Evolutionary conservation across 495 filamentous ascomycete species (phyloP).

Genomic region (Lindgomyces ingoldianus): DNA sequence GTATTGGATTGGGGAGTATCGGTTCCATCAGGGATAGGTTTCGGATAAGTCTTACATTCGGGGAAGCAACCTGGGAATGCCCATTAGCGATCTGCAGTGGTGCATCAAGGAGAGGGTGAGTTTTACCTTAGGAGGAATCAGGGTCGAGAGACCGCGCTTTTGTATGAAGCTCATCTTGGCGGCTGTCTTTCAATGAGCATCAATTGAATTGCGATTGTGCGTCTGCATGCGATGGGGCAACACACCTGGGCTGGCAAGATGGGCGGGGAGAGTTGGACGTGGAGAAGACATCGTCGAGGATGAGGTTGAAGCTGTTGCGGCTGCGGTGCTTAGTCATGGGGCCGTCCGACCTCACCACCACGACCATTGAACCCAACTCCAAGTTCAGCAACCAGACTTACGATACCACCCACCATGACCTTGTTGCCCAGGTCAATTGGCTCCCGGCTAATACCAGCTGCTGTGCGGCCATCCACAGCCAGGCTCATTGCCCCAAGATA

Average conservation of each 20-base stretch:
- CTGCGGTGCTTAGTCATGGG: slow-evolving; percentile 1
- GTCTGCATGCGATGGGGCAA: not conserved
- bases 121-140: slow-evolving; percentile 95
- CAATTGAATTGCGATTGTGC: slow-evolving; percentile 9
- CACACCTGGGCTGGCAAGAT: slow-evolving; percentile 33
- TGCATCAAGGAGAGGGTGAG: slow-evolving; percentile 16
- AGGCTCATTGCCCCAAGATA: slow-evolving; percentile 11
- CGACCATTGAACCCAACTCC: not conserved
- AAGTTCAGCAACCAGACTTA: not conserved
- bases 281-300: slow-evolving; percentile 5
- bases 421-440: slow-evolving; percentile 38
- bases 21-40: slow-evolving; percentile 26
- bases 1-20: slow-evolving; percentile 2
- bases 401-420: slow-evolving; percentile 29
- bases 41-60: slow-evolving; percentile 68
- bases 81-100: slow-evolving; percentile 33
- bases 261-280: slow-evolving; percentile 24
- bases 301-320: slow-evolving; percentile 11
- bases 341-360: not conserved
- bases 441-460: slow-evolving; percentile 27
- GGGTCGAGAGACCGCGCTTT: slow-evolving; percentile 88
- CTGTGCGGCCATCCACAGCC: slow-evolving; percentile 12
- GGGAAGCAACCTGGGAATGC: slow-evolving; percentile 73
- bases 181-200: slow-evolving; percentile 39
- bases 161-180: slow-evolving; percentile 86